A percentile compares a stretch with the other conserved stretches of the same genome.
phyloP scores from a whole-genome alignment of 2,329 filamentous ascomycete genomes.

The Colletotrichum lupini region DNA sequence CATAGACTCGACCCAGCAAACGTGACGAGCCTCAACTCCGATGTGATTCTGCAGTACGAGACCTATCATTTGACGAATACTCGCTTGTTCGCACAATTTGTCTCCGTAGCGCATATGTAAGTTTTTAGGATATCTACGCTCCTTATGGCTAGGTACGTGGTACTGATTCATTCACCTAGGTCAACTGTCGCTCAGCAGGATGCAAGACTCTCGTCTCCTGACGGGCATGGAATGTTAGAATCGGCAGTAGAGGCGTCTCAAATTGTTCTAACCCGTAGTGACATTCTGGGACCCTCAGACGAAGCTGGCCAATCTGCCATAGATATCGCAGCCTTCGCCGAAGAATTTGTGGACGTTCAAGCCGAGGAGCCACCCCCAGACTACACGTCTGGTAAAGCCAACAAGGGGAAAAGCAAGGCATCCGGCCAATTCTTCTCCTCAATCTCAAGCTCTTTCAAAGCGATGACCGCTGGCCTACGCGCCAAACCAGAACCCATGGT shows the following conservation, averaged over 20 bases:
- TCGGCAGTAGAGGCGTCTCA: conserved; percentile 30
- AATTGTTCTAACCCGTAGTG: conserved; percentile 11
- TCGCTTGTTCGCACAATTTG: conserved; percentile 38
- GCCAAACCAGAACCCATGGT: conserved; percentile 51
- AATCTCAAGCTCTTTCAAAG: conserved; percentile 48
- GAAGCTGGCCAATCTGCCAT: not conserved
- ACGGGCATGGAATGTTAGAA: conserved; percentile 22
- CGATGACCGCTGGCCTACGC: conserved; percentile 45
- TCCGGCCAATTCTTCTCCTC: conserved; percentile 40
- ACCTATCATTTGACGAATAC: conserved; percentile 40
- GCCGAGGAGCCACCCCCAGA: not conserved
- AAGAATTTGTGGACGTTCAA: not conserved
- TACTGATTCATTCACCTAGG: not conserved
- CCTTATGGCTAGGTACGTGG: no score
- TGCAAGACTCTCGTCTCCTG: conserved; percentile 12
- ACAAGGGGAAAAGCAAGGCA: conserved; percentile 33
- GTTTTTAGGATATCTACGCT: not conserved
- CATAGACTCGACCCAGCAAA: conserved; percentile 44
- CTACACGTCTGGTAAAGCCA: not conserved
- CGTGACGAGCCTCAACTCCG: conserved; percentile 39
- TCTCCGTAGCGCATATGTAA: conserved; percentile 26
- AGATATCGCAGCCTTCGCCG: not conserved
- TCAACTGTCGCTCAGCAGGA: conserved; percentile 25
- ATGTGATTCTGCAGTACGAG: conserved; percentile 41
- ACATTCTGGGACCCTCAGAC: not conserved